Evolutionary conservation across 306 rosid species (phyloP), one percentile per base, ranked within the genome.

Genomic region (Quercus mongolica): DNA sequence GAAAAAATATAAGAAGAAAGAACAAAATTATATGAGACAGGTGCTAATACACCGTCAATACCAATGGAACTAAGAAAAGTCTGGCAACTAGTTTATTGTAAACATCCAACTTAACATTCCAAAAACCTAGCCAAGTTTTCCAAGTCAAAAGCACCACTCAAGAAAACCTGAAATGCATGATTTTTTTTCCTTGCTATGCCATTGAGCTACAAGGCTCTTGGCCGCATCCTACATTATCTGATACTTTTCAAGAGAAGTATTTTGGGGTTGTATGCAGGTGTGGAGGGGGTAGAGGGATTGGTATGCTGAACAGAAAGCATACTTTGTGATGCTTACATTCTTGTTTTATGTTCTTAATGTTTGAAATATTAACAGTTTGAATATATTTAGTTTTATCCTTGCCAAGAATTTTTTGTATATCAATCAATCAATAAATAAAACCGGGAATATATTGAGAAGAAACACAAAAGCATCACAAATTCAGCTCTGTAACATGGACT

Each of bases 381-480:
- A 33, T 1, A 17, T 31, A 18, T 17, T 65, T 7, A 19, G 14
- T 63, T 11, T 33, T 65, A 65, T 65, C 51, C 3, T 28, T 15
- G 3, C 17, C 51, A 30, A 35, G 7, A 20, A 33, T 59, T 59
- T 59, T 59, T 20, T 20, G 13, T 23, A 7, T 17, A 58, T 46
- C 44, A 51, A 79, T 55, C 10, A 52, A 30, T 62, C 54, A 12
- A 49, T 61, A 69, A 59, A 18, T 25, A 13, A 41, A 26, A 63
- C 30, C 0, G 0, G 18, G 31, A 23, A 59, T 23, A 11, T 20
- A 21, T 59, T 21, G 65, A 6, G 26, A 75, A 58, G 25, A 61
- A 41, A 70, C 76, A 69, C 49, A 23, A 59, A 81, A 69, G 20
- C 72, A 76, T n/a, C 23, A 64, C 69, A 63, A 57, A 49, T 59